These are phyloP conservation scores for Tylopilus cervinicoccineus DNA, from an alignment of 768 basidiomycete species.

Conservation along the genomic window DNA sequence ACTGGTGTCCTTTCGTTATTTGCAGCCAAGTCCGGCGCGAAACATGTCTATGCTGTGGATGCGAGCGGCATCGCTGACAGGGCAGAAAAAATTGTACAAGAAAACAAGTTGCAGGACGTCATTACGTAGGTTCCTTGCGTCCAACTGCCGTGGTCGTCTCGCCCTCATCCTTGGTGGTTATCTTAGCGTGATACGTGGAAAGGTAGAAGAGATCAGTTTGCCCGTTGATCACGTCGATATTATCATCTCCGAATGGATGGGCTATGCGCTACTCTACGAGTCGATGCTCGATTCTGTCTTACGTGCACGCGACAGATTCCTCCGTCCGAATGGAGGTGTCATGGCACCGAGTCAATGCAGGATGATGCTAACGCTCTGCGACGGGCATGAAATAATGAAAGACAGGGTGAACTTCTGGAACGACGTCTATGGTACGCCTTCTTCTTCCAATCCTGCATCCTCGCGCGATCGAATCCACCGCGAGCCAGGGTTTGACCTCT, in stretches of 20 bases:
- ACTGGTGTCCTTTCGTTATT: constrained; percentile 91
- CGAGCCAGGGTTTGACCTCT: constrained; percentile 82
- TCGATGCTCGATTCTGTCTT: constrained; percentile 97
- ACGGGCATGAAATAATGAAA: constrained; percentile 68
- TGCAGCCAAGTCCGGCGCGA: constrained; percentile 85
- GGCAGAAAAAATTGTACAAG: constrained; percentile 72
- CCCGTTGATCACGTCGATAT: constrained; percentile 84
- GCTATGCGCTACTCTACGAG: constrained; percentile 87
- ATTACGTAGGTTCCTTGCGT: constrained; percentile 50
- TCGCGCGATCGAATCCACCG: background rate
- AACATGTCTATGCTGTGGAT: constrained; percentile 87
- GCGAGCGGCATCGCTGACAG: constrained; percentile 80
- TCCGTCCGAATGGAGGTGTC: constrained; percentile 63
- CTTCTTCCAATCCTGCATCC: background rate
- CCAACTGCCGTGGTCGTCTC: background rate
- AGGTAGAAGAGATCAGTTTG: constrained; percentile 82
- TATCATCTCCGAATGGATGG: constrained; percentile 99
- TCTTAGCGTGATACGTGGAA: constrained; percentile 75
- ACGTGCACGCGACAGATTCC: constrained; percentile 80
- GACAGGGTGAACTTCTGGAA: constrained; percentile 89
- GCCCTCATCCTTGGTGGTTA: constrained; percentile 6
- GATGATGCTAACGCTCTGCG: constrained; percentile 82
- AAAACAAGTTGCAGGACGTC: constrained; percentile 65
- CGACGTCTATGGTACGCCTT: constrained; percentile 75
- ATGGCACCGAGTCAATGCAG: constrained; percentile 90